A percentile compares a stretch with the other conserved stretches of the same genome.
Evolutionary conservation across 768 basidiomycete genomes (phyloP).

Genomic region (Calocybe indica): DNA sequence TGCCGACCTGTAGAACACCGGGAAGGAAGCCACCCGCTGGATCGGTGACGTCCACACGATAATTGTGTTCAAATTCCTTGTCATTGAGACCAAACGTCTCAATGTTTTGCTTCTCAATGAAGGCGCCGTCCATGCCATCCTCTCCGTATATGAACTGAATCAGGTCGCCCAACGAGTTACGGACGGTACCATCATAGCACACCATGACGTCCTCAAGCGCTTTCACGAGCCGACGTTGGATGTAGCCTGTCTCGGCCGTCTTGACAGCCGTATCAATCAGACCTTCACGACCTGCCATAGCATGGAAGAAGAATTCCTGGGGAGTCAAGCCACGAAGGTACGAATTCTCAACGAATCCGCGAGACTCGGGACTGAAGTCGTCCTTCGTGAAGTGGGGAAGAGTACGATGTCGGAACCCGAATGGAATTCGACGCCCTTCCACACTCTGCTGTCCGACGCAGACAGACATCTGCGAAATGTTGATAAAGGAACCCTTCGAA

Average conservation of each 20-base stretch:
- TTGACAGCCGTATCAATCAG: slow-evolving; percentile 99
- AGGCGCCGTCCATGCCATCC: slow-evolving; percentile 98
- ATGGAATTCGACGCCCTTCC: slow-evolving; percentile 96
- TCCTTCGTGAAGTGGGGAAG: slow-evolving; percentile 98
- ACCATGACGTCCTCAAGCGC: slow-evolving; percentile 97
- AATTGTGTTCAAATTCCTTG: slow-evolving; percentile 82
- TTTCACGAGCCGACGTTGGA: slow-evolving; percentile 96
- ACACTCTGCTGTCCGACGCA: slow-evolving; percentile 98
- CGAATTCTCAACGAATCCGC: slow-evolving; percentile 98
- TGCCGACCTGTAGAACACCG: slow-evolving; percentile 78
- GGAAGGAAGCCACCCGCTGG: slow-evolving; percentile 72
- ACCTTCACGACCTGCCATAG: slow-evolving; percentile 99
- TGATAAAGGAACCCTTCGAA: slow-evolving; percentile 98
- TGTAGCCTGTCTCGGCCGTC: slow-evolving; percentile 99
- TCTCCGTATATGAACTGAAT: slow-evolving; percentile 97
- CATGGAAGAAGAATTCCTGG: slow-evolving; percentile 99
- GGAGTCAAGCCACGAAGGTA: slow-evolving; percentile 95
- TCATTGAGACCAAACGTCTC: slow-evolving; percentile 83
- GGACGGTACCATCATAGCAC: slow-evolving; percentile 95
- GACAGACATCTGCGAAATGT: slow-evolving; percentile 99
- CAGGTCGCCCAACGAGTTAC: slow-evolving; percentile 94
- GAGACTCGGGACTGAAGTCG: slow-evolving; percentile 95
- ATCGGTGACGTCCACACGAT: slow-evolving; percentile 93
- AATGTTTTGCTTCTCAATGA: slow-evolving; percentile 92
- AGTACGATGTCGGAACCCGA: slow-evolving; percentile 95